phyloP scores from a whole-genome alignment of 345 rosid species.

The Cardamine resedifolia region DNA sequence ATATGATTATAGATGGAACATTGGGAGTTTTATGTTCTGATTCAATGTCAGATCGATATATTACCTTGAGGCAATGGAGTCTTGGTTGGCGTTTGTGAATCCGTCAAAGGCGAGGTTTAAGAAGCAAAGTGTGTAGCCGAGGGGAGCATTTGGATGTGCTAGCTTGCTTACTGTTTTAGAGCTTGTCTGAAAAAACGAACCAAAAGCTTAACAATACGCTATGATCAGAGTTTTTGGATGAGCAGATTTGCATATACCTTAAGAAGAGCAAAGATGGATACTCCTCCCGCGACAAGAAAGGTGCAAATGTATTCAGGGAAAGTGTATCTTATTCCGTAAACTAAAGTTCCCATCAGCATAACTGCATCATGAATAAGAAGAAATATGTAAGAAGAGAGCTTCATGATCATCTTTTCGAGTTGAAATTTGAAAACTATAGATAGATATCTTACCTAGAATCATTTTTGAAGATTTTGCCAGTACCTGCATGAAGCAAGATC shows the following conservation, averaged over 20 bases:
- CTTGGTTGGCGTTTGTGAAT: conserved; percentile 95
- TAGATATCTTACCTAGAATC: conserved; percentile 73
- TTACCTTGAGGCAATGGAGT: conserved; percentile 78
- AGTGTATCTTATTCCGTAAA: conserved; percentile 83
- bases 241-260: conserved; percentile 51
- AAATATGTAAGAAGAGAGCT: background rate
- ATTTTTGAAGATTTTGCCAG: conserved; percentile 92
- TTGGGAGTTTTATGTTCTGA: background rate
- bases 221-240: background rate
- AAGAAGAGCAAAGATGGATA: conserved; percentile 75
- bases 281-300: conserved; percentile 95
- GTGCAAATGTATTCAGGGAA: conserved; percentile 76
- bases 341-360: conserved; percentile 90
- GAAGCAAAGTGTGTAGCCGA: conserved; percentile 86
- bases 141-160: conserved; percentile 94
- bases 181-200: conserved; percentile 58
- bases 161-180: conserved; percentile 86
- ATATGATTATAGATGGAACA: background rate
- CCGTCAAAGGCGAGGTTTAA: conserved; percentile 94
- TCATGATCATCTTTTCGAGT: background rate
- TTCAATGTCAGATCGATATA: background rate
- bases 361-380: conserved; percentile 48
- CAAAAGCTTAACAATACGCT: background rate
- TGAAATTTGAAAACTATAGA: background rate
- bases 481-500: conserved; percentile 54